Conservation (phyloP, 208 protist genomes). For the Endotrypanum monterogeii region DNA sequence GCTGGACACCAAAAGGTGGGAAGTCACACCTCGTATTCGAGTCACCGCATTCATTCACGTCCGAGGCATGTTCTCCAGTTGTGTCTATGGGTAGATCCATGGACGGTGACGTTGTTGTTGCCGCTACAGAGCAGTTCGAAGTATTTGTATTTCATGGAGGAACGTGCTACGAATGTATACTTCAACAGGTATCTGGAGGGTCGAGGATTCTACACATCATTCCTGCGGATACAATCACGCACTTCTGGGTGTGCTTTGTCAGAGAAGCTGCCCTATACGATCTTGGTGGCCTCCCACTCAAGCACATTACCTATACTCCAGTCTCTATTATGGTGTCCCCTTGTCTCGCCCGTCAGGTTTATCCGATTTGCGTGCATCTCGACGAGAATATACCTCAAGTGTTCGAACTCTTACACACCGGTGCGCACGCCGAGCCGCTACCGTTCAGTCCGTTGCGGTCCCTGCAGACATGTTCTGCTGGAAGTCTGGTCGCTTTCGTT, state of each 20-base stretch:
- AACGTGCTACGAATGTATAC: slow-evolving; percentile 9
- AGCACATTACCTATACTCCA: neutral
- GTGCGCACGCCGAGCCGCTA: neutral
- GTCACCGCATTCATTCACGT: neutral
- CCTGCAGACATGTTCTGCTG: neutral
- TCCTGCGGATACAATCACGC: neutral
- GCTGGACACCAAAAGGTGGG: neutral
- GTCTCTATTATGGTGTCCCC: slow-evolving; percentile 11
- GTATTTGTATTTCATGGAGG: slow-evolving; percentile 15
- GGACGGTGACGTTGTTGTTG: neutral
- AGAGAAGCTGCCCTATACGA: slow-evolving; percentile 16
- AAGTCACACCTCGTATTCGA: neutral
- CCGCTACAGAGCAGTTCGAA: slow-evolving; percentile 15
- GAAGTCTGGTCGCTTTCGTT: slow-evolving; percentile 3
- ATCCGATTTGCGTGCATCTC: slow-evolving; percentile 9
- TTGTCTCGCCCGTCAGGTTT: neutral
- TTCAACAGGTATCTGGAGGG: slow-evolving; percentile 7
- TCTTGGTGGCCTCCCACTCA: slow-evolving; percentile 5
- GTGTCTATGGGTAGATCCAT: slow-evolving; percentile 14
- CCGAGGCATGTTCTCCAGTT: slow-evolving; percentile 25
- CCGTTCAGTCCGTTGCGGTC: neutral
- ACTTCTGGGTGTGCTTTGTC: slow-evolving; percentile 27
- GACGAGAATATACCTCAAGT: neutral
- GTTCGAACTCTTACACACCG: slow-evolving; percentile 3
- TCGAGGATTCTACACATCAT: slow-evolving; percentile 5